Evolutionary conservation across 495 filamentous ascomycete genomes (phyloP).

Genomic region (Penicillium simplicissimum): DNA sequence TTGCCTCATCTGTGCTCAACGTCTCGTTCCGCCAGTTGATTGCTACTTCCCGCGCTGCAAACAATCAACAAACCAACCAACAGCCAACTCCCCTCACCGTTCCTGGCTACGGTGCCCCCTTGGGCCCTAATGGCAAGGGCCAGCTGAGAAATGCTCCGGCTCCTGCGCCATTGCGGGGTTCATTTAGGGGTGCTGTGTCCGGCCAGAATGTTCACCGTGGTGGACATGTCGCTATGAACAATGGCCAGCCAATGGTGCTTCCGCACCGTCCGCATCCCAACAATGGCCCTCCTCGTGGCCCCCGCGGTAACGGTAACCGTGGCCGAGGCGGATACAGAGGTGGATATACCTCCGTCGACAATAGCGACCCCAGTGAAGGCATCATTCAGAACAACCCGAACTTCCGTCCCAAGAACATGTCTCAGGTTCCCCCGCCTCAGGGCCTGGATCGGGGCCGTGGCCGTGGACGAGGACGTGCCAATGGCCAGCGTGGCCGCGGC

Average conservation of each 20-base stretch:
- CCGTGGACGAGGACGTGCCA: conserved; percentile 51
- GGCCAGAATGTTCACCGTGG: conserved; percentile 35
- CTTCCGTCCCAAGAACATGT: conserved; percentile 63
- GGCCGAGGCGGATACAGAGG: conserved; percentile 46
- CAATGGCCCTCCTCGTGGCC: conserved; percentile 33
- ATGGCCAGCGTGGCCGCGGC: conserved; percentile 33
- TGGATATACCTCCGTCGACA: conserved; percentile 57
- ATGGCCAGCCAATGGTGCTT: conserved; percentile 40
- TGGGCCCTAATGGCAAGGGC: conserved; percentile 58
- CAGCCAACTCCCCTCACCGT: conserved; percentile 57
- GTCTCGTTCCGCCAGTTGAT: conserved; percentile 79
- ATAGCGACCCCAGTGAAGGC: conserved; percentile 48
- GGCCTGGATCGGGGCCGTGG: conserved; percentile 60
- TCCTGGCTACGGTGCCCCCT: conserved; percentile 59
- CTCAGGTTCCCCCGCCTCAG: conserved; percentile 77
- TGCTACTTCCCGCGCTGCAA: conserved; percentile 68
- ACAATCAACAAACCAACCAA: conserved; percentile 55
- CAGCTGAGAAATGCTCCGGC: conserved; percentile 67
- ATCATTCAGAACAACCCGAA: conserved; percentile 53
- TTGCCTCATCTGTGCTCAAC: conserved; percentile 81
- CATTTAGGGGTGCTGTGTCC: conserved; percentile 68
- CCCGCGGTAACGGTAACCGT: conserved; percentile 28
- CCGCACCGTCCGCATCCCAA: conserved; percentile 41
- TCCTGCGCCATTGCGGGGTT: conserved; percentile 68
- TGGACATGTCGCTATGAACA: conserved; percentile 42